Evolutionary conservation across 148 eudicot genomes (phyloP).

Genomic region (Rhododendron griersonianum): DNA sequence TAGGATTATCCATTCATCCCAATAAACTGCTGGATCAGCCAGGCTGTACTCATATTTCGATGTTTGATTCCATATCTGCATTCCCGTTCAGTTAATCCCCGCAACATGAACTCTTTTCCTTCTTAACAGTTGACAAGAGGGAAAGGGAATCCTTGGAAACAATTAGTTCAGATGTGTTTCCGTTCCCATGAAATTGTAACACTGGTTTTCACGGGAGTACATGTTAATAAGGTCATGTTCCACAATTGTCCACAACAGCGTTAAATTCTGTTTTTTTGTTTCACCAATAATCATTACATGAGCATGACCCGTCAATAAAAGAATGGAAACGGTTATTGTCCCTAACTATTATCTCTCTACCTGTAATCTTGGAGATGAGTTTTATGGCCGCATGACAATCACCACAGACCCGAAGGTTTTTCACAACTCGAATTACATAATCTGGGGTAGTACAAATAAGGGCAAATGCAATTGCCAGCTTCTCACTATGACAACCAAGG

Average conservation of each 20-base stretch:
- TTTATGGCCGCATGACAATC: constrained; percentile 10
- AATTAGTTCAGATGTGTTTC: not conserved
- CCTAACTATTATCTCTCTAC: constrained; percentile 9
- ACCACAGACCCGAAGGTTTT: constrained; percentile 11
- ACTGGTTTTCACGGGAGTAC: not conserved
- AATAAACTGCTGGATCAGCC: constrained; percentile 70
- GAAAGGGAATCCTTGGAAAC: not conserved
- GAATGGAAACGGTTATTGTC: constrained; percentile 3
- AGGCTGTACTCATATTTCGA: constrained; percentile 59
- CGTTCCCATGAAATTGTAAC: not conserved
- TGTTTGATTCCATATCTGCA: constrained; percentile 64
- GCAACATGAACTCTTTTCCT: not conserved
- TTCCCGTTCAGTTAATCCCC: constrained; percentile 10
- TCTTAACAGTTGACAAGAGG: not conserved
- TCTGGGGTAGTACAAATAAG: not conserved
- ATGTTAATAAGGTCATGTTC: not conserved
- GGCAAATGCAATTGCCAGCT: constrained; percentile 12
- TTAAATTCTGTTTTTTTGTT: not conserved
- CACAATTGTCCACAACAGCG: not conserved
- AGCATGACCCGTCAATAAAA: constrained; percentile 6
- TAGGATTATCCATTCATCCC: constrained; percentile 89
- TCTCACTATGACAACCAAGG: constrained; percentile 12
- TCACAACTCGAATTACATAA: constrained; percentile 11
- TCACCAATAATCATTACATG: constrained; percentile 14
- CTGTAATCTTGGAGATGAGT: constrained; percentile 9